Percentiles rank a stretch among this genome's conserved stretches.
Conservation (phyloP, 2,329 filamentous ascomycete genomes). For the Fusarium multiceps region DNA sequence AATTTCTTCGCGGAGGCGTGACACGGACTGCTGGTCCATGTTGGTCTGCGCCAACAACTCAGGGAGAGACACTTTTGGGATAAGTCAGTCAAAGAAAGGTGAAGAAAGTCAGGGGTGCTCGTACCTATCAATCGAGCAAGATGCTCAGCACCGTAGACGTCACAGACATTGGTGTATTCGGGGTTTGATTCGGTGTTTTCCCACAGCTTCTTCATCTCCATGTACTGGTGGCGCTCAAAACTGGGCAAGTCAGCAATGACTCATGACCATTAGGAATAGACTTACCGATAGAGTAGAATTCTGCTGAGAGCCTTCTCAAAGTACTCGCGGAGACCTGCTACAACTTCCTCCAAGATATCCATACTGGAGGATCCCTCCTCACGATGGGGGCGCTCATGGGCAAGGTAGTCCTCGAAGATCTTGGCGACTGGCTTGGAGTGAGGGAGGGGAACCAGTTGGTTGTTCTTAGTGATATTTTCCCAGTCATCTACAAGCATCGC, state of each 20-base stretch:
- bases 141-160: constrained; percentile 94
- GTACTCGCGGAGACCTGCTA: constrained; percentile 88
- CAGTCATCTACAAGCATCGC: constrained; percentile 96
- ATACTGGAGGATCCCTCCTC: constrained; percentile 74
- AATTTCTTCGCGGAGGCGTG: constrained; percentile 88
- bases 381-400: constrained; percentile 74
- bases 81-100: constrained; percentile 12
- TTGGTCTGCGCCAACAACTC: constrained; percentile 97
- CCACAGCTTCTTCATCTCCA: constrained; percentile 79
- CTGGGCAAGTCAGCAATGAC: constrained; percentile 57
- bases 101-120: constrained; percentile 42
- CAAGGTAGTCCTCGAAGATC: constrained; percentile 84
- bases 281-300: constrained; percentile 83
- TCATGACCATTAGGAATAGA: neutral
- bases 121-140: constrained; percentile 88
- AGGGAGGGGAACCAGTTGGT: constrained; percentile 87
- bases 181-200: constrained; percentile 70
- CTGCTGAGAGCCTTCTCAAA: constrained; percentile 92
- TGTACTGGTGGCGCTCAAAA: constrained; percentile 91
- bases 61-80: constrained; percentile 78
- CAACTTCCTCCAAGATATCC: constrained; percentile 90
- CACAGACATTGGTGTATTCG: constrained; percentile 76
- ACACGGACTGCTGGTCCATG: constrained; percentile 93
- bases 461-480: constrained; percentile 98
- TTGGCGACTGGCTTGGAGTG: constrained; percentile 77